These are phyloP conservation scores for Mortierella sp. DNA, from an alignment of 371 early-diverging fungal species.

Conservation along the genomic window DNA sequence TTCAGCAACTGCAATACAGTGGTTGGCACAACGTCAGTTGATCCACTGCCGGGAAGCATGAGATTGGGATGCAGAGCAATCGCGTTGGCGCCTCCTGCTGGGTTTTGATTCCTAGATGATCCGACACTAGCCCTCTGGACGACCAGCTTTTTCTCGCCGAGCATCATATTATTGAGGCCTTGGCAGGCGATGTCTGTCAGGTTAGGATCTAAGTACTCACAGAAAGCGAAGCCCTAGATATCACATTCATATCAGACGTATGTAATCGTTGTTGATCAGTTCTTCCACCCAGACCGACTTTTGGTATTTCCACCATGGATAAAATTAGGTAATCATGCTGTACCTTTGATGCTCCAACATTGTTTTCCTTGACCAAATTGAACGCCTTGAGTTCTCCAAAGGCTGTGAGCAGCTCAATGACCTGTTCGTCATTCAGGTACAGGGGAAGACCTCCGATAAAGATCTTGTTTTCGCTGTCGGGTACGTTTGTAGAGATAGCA, in stretches of 20 bases:
- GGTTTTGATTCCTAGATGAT: constrained; percentile 63
- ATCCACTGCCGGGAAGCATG: constrained; percentile 28
- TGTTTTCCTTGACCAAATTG: constrained; percentile 89
- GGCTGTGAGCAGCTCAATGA: constrained; percentile 89
- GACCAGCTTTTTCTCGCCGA: constrained; percentile 94
- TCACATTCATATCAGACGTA: background rate
- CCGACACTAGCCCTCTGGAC: constrained; percentile 96
- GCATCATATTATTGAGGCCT: constrained; percentile 94
- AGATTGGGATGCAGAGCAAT: constrained; percentile 38
- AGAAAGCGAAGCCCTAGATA: constrained; percentile 92
- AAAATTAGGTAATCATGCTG: background rate
- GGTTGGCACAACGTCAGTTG: constrained; percentile 74
- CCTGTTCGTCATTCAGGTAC: constrained; percentile 93
- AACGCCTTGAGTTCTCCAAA: constrained; percentile 95
- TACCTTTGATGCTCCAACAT: constrained; percentile 86
- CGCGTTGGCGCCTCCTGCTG: constrained; percentile 49
- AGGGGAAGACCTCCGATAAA: constrained; percentile 94
- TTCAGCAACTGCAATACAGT: constrained; percentile 90
- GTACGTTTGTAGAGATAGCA: constrained; percentile 83
- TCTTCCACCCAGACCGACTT: too few relatives aligned
- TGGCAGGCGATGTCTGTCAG: constrained; percentile 94
- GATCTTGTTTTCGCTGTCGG: constrained; percentile 93
- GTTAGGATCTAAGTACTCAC: constrained; percentile 91
- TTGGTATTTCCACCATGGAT: background rate
- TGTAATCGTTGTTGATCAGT: too few relatives aligned